Base-by-base conservation (phyloP, 2,329 filamentous ascomycete genomes). In the Phialophora expanda region DNA sequence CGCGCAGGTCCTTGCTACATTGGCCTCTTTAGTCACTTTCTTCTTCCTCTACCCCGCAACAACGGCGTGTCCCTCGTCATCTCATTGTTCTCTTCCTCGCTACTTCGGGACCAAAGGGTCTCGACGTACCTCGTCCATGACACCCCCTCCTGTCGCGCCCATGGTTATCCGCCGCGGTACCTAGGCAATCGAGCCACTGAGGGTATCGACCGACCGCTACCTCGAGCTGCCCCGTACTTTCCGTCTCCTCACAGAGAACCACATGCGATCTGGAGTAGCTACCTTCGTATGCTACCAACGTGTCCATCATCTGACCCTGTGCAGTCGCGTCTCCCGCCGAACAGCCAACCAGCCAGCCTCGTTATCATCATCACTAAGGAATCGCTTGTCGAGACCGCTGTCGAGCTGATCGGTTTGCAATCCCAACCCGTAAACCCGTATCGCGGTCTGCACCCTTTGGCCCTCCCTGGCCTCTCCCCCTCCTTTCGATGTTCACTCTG, bases 301-400 rank as follows among this genome's bases (percentile, higher is more conserved):
- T 53, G 30, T 22, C 60, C 60, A 62, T 62, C 60, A 62, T 62
- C 60, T 62, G 60, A 62, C 60, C 60, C 60, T 53, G 34, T 62
- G 34, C 50, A 62, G 50, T 17, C 17, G 44, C 34, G 22, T 32
- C 24, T 24, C 12, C 53, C 53, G 8, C 28, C 34, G 28, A 34
- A 34, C 53, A 34, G 53, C 53, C 46, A 41, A 50, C 58, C 58
- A 61, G 60, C 41, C 60, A 62, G 60, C 60, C 60, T 62, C 58
- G 50, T 54, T 51, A 54, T 26, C 58, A 61, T 54, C 58, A 51
- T 26, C 48, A 20, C 30, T 14, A 24, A 22, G 58, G 38, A 30
- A 46, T 50, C 14, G 41, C n/a, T 48, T 61, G 50, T 61, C 30
- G 51, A 55, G 9, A 30, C 17, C 12, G 17, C 51, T 34, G 4